Base-by-base conservation (phyloP, 2,329 filamentous ascomycete genomes). In the Penicillium janthinellum region DNA sequence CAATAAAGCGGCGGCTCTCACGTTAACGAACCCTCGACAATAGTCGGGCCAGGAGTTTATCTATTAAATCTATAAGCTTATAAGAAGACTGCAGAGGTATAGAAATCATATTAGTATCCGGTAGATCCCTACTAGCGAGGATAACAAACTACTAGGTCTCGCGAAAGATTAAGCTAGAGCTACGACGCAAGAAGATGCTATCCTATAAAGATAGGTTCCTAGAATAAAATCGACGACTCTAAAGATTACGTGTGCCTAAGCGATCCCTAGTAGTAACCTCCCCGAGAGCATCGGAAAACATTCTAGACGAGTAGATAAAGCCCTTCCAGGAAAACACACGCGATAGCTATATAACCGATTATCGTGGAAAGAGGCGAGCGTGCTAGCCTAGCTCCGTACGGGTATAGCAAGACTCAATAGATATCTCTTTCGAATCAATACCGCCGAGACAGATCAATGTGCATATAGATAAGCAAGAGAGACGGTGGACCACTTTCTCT, bases 321-420 rank as follows among this genome's bases (percentile, higher is more conserved):
- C 66, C 60, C 64, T 73, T 39, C 70, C 66, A 61, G 69, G 68
- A 1, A 70, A 68, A 64, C 67, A 72, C 52, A 72, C 69, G 3
- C 65, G 65, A 48, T 59, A 54, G 54, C 54, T 73, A 17, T 64
- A 67, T 63, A 52, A 67, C 31, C 56, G 55, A 28, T 45, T 67
- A 49, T 61, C 56, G 47, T 71, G 59, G 63, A 72, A 64, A 63
- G 69, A 75, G 66, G 68, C 66, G 48, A 73, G 59, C 56, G 62
- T 72, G 50, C 61, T 73, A 3, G 70, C 65, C 8, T 63, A 73
- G 57, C 68, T 72, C 56, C 57, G 64, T 31, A 73, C 67, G 4
- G 65, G 70, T 41, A 73, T 72, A 61, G 63, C 65, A 56, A 65
- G 70, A 64, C 64, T 74, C n/a, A 73, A 73, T 66, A 54, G 59